A percentile compares a stretch with the other conserved stretches of the same genome.
These are phyloP conservation scores for Cerioporus squamosus DNA, from an alignment of 1,284 basidiomycete species.

Conservation along the genomic window DNA sequence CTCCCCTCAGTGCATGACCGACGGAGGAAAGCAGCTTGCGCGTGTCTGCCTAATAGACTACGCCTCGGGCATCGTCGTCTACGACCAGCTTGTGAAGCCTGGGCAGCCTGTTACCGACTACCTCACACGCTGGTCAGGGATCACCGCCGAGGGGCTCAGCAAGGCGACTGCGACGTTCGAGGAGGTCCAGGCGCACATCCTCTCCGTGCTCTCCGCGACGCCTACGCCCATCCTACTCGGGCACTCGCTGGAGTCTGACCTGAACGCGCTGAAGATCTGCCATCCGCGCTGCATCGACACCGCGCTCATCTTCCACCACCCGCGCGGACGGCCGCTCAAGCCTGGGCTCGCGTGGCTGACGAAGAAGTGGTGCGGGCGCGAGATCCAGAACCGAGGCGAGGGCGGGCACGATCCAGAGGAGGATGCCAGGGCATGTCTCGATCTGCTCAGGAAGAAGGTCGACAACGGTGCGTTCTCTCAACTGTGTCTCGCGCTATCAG, in stretches of 20 bases:
- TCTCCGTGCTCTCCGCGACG: slow-evolving; percentile 53
- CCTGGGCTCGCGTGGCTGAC: slow-evolving; percentile 92
- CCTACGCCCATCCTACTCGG: slow-evolving; percentile 88
- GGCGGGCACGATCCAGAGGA: slow-evolving; percentile 92
- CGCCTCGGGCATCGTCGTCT: slow-evolving; percentile 69
- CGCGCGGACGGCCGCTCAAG: slow-evolving; percentile 88
- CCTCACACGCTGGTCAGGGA: slow-evolving; percentile 91
- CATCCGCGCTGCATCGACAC: slow-evolving; percentile 91
- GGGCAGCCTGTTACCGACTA: slow-evolving; percentile 84
- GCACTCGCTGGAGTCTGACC: slow-evolving; percentile 91
- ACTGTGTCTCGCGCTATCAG: neutral
- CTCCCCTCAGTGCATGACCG: slow-evolving; percentile 71
- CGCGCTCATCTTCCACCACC: slow-evolving; percentile 86
- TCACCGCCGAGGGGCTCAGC: slow-evolving; percentile 75
- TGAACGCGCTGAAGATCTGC: slow-evolving; percentile 81
- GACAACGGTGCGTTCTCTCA: slow-evolving; percentile 55
- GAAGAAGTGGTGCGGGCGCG: slow-evolving; percentile 85
- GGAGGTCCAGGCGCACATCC: slow-evolving; percentile 74
- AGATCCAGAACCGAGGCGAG: slow-evolving; percentile 80
- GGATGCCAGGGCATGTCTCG: slow-evolving; percentile 86
- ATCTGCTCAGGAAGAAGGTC: slow-evolving; percentile 82
- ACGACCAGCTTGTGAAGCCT: slow-evolving; percentile 88
- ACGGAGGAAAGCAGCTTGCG: slow-evolving; percentile 86
- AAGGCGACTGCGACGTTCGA: slow-evolving; percentile 75
- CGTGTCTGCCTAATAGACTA: slow-evolving; percentile 85